Evolutionary conservation across 768 basidiomycete genomes (phyloP), one percentile per base, ranked within the genome.

Genomic region (Ramaria rubella): DNA sequence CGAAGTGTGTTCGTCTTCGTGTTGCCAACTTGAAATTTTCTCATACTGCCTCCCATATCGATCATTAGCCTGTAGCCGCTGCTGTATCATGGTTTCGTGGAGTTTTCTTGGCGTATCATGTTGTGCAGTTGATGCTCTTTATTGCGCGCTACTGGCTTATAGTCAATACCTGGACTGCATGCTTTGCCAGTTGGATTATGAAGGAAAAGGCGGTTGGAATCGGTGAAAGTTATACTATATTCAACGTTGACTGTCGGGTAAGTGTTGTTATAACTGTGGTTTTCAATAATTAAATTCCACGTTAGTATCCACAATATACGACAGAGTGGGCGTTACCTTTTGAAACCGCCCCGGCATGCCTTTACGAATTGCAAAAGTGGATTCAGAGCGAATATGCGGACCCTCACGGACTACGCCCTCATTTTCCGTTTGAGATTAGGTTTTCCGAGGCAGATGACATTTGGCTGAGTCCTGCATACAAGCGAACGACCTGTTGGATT

Each of bases 281-380:
- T 33, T 29, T 50, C 19, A 21, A 15, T 49, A 49, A 58, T 57
- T 65, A 57, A 19, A 42, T 44, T 15, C n/a, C n/a, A n/a, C n/a
- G 43, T 36, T 65, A 94, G 92, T 91, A 86, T 70, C 84, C 83
- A 1, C 94, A 97, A 70, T 86, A 93, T 69, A 97, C 96, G 2
- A 92, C 90, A 11, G 96, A 99, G 71, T 95, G 93, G 86, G 90
- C 91, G 4, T 78, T 99, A 34, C 91, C 94, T 5, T 85, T 85
- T 61, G 73, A 78, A 43, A 71, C 81, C 52, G 79, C 92, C 2
- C 71, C 72, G 53, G 74, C 77, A 1, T 93, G 89, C 63, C 77
- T 99, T 50, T 70, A 70, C 31, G 89, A 86, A 59, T 73, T 98
- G 57, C 78, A 80, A 58, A 67, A 71, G 2, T 95, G 89, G 86